Evolutionary conservation across 1,284 basidiomycete genomes (phyloP), one percentile per base, ranked within the genome.

Genomic region (Sparassis latifolia): DNA sequence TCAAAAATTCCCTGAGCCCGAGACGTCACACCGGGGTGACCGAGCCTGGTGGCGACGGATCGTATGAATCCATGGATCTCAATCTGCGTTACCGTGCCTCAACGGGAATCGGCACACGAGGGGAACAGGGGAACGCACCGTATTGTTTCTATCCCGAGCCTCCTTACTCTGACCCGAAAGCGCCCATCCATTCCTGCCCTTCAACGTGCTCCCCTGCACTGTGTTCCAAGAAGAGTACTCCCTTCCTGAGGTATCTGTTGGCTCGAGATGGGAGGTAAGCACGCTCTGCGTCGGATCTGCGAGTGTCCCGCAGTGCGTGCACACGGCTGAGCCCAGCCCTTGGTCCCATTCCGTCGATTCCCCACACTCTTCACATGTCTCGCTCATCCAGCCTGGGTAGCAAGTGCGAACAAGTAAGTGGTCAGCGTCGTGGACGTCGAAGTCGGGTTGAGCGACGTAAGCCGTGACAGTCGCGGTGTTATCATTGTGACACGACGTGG

Each of bases 1-100:
- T 78, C 75, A 66, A 88, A 88, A 28, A 89, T 67, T 48, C 71
- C 72, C 54, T 76, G 75, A 3, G 82, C 80, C 55, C 86, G 84
- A 58, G 75, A 69, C 52, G 79, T 71, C 55, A 80, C 67, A 61
- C 79, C 80, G 51, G 78, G 66, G 52, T 72, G 74, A 52, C 74
- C 75, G 33, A 86, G 69, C 58, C 77, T 78, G 44, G 68, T 66
- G 48, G 82, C 73, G 33, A 89, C 67, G 41, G 78, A 74, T 52
- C 65, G 69, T 58, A 88, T 83, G 66, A 80, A 83, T 41, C 73
- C 70, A 48, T 76, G 70, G 68, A 85, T 84, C 39, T 79, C 74
- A 54, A 75, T 67, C 86, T 89, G 60, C 41, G 48, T 10, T 20
- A 20, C 20, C 20, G 20, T 20, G 20, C 20, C 20, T 20, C 20